Conservation (phyloP, 257 asterid species). For the Cordia subcordata region DNA sequence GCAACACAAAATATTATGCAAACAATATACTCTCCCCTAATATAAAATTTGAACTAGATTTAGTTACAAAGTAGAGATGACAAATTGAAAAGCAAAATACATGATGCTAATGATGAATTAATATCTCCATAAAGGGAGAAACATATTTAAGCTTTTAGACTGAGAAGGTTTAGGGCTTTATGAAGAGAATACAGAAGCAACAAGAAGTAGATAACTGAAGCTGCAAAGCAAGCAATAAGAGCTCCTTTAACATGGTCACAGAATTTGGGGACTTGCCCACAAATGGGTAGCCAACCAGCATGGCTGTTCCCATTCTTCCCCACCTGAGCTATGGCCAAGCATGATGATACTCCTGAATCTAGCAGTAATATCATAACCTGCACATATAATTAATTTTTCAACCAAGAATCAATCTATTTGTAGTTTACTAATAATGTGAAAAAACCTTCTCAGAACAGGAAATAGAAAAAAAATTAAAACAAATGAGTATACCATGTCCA, state of each 20-base stretch:
- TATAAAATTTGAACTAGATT: too few relatives aligned
- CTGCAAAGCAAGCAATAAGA: conserved; percentile 61
- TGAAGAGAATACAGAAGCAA: conserved; percentile 61
- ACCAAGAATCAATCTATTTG: too few relatives aligned
- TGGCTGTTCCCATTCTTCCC: conserved; percentile 71
- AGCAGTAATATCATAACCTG: conserved; percentile 58
- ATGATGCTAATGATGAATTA: too few relatives aligned
- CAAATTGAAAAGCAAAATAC: too few relatives aligned
- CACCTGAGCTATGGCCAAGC: conserved; percentile 62
- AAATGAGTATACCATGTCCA: conserved; percentile 48
- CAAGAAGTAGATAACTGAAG: conserved; percentile 44
- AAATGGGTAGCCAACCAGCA: conserved; percentile 91
- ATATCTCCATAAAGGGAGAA: too few relatives aligned
- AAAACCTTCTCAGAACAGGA: too few relatives aligned
- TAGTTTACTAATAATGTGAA: too few relatives aligned
- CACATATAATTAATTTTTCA: too few relatives aligned
- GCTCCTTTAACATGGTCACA: conserved; percentile 62
- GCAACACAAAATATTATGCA: too few relatives aligned
- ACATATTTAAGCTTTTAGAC: conserved; percentile 35
- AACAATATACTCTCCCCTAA: too few relatives aligned
- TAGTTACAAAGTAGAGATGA: too few relatives aligned
- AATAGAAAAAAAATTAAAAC: neutral
- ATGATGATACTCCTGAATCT: conserved; percentile 74
- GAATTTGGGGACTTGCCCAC: conserved; percentile 79
- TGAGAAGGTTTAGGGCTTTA: conserved; percentile 40